phyloP scores from a whole-genome alignment of 352 stramenopile species.

The Pythium guiyangense region DNA sequence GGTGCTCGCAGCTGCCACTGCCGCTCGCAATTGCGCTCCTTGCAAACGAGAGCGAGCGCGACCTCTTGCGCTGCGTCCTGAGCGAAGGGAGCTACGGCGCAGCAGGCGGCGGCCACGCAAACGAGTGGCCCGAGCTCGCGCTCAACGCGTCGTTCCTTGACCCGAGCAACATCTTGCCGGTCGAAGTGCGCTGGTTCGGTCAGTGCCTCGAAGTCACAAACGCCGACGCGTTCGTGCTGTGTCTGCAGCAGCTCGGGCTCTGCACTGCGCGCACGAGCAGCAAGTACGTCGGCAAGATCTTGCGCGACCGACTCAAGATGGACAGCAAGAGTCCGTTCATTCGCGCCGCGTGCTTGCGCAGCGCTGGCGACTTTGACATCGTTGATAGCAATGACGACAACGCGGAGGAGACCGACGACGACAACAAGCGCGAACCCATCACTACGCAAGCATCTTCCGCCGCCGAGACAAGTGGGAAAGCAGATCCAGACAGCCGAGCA shows the following conservation, averaged over 20 bases:
- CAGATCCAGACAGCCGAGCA: neutral
- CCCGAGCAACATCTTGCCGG: slow-evolving; percentile 33
- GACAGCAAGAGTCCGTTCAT: slow-evolving; percentile 41
- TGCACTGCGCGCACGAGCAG: slow-evolving; percentile 38
- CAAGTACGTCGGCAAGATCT: slow-evolving; percentile 58
- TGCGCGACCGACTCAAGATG: slow-evolving; percentile 51
- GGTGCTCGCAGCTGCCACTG: slow-evolving; percentile 51
- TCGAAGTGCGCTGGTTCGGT: slow-evolving; percentile 55
- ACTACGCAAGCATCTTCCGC: neutral
- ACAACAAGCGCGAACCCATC: neutral
- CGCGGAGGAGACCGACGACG: neutral
- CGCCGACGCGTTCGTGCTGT: slow-evolving; percentile 56
- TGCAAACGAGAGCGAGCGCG: slow-evolving; percentile 57
- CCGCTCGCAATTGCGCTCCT: slow-evolving; percentile 53
- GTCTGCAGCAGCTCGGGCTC: slow-evolving; percentile 50
- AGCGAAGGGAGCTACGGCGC: slow-evolving; percentile 17
- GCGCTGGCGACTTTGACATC: slow-evolving; percentile 3
- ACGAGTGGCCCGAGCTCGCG: slow-evolving; percentile 57
- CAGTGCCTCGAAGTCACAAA: slow-evolving; percentile 47
- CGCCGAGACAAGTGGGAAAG: neutral
- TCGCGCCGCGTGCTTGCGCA: slow-evolving; percentile 17
- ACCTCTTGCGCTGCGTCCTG: slow-evolving; percentile 35
- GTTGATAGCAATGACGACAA: neutral
- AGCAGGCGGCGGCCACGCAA: slow-evolving; percentile 4
- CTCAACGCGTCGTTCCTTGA: slow-evolving; percentile 55